These are phyloP conservation scores for Zasmidium cellare DNA, from an alignment of 2,329 filamentous ascomycete genomes.

Conservation along the genomic window DNA sequence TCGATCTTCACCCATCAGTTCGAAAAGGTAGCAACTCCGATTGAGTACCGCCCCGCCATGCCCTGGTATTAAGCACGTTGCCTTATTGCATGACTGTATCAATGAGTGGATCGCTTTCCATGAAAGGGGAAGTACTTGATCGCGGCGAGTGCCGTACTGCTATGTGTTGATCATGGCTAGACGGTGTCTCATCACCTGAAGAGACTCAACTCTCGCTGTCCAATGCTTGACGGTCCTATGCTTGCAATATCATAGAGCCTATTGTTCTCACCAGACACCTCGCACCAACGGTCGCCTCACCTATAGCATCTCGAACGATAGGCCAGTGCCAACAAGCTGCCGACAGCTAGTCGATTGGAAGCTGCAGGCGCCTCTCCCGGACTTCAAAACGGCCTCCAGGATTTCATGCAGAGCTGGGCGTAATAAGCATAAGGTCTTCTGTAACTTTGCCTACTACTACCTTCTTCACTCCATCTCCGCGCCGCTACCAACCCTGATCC, in stretches of 20 bases:
- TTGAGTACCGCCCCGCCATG: slow-evolving; percentile 30
- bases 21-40: slow-evolving; percentile 33
- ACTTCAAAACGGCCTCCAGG: slow-evolving; percentile 18
- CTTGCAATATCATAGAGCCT: background rate
- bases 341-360: slow-evolving; percentile 21
- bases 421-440: slow-evolving; percentile 22
- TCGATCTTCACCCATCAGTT: slow-evolving; percentile 22
- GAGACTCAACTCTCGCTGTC: background rate
- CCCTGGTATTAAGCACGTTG: slow-evolving; percentile 28
- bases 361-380: slow-evolving; percentile 28
- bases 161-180: slow-evolving; percentile 11
- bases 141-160: slow-evolving; percentile 17
- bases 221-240: background rate
- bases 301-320: slow-evolving; percentile 15
- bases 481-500: slow-evolving; percentile 20
- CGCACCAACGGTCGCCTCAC: slow-evolving; percentile 11
- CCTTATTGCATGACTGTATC: slow-evolving; percentile 23
- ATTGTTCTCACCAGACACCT: background rate
- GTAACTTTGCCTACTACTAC: slow-evolving; percentile 17
- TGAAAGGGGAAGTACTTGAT: slow-evolving; percentile 24
- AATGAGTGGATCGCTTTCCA: slow-evolving; percentile 25
- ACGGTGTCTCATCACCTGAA: background rate
- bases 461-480: slow-evolving; percentile 8
- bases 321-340: slow-evolving; percentile 16
- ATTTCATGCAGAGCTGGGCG: slow-evolving; percentile 20